Base-by-base conservation (phyloP, 257 asterid species). In the Anisodus tanguticus region DNA sequence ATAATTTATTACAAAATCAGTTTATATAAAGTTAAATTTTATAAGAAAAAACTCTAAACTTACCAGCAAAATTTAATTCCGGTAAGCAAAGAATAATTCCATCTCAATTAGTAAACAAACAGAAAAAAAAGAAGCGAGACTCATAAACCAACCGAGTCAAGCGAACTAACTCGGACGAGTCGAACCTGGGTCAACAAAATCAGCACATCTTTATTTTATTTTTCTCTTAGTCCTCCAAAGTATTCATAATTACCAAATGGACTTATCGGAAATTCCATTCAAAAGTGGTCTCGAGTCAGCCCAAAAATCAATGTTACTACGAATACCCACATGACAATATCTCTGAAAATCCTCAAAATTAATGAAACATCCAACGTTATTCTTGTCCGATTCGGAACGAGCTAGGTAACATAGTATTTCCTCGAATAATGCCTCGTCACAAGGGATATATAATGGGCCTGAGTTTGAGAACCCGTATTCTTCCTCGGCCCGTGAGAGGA, bases 201-300 rank as follows among this genome's bases (percentile, higher is more conserved):
- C 54, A n/a, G 60, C 74, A 45, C 57, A 49, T 10, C 26, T 41
- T 11, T 45, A 12, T 41, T 64, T 72, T 80, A 10, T 17, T 64
- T 57, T 35, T 37, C 70, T 64, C 71, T 41, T 31, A 41, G 5
- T 5, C 5, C 66, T 60, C 66, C 45, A 7, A 6, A n/a, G 5
- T 22, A 15, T 1, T 3, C 10, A 4, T 16, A 74, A 58, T 58
- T 63, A 85, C 85, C 85, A 82, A 12, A 85, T 72, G 43, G 87
- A 64, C 8, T 80, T 80, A 4, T 59, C 55, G 3, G 87, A 62
- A 2, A 85, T 62, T 83, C 90, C 90, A 63, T 92, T 89, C 87
- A 93, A 77, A n/a, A 93, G 92, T 3, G 97, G 91, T 69, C 93
- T 80, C 0, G 97, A 91, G 19, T 93, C 97, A 82, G 92, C 87